Evolutionary conservation across 2,329 filamentous ascomycete genomes (phyloP).

Genomic region (Teratosphaeria gauchensis): DNA sequence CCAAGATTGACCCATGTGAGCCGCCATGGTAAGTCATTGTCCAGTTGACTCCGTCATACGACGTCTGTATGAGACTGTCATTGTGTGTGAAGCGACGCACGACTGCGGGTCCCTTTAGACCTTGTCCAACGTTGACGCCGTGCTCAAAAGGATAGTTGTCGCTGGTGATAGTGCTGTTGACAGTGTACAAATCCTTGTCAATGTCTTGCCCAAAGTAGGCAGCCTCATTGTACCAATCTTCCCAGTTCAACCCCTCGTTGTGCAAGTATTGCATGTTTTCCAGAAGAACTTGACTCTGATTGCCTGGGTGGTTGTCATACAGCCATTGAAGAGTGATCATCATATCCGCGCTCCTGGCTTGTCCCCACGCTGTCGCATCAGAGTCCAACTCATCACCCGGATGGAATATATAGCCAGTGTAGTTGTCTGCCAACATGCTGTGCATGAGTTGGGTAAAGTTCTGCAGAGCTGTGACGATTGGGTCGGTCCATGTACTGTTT

Average conservation of each 20-base stretch:
- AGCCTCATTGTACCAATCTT: conserved; percentile 24
- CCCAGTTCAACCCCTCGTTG: conserved; percentile 25
- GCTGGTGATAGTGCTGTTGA: conserved; percentile 13
- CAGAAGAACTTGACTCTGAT: conserved; percentile 27
- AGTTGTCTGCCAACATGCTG: conserved; percentile 46
- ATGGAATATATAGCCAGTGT: conserved; percentile 41
- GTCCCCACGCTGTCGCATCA: conserved; percentile 26
- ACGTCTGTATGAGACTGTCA: conserved; percentile 31
- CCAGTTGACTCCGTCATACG: conserved; percentile 37
- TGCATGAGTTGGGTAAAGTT: conserved; percentile 43
- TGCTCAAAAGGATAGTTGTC: conserved; percentile 33
- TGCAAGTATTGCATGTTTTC: conserved; percentile 38
- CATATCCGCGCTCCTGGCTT: conserved; percentile 35
- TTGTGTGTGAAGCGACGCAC: conserved; percentile 38
- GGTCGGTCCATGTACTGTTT: conserved; percentile 32
- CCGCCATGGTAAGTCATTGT: conserved; percentile 41
- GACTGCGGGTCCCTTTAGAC: conserved; percentile 37
- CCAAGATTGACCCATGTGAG: conserved; percentile 40
- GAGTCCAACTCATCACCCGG: conserved; percentile 33
- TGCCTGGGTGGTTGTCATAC: conserved; percentile 34
- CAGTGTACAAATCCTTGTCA: conserved; percentile 14
- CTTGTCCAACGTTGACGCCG: conserved; percentile 41
- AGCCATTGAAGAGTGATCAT: conserved; percentile 41
- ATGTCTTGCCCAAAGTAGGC: conserved; percentile 17
- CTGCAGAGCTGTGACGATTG: conserved; percentile 42